These are phyloP conservation scores for Populus simonii DNA, from an alignment of 345 rosid species.

Conservation along the genomic window DNA sequence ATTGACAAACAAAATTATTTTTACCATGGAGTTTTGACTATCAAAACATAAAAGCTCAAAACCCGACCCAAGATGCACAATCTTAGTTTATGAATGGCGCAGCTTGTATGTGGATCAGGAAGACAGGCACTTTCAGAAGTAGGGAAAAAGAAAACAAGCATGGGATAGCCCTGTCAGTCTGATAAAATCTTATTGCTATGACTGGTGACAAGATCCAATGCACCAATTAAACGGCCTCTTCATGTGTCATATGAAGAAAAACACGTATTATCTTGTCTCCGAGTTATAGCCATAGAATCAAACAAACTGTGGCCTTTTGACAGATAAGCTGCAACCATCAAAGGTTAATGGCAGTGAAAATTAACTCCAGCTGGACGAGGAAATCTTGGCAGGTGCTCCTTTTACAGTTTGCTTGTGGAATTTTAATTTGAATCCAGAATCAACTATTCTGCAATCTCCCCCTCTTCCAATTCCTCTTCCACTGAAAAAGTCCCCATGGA, in stretches of 20 bases:
- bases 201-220: neutral
- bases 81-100: too few relatives aligned
- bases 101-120: neutral
- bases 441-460: conserved; percentile 59
- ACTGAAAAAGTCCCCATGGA: conserved; percentile 11
- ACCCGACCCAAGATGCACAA: too few relatives aligned
- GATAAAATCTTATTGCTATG: too few relatives aligned
- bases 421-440: neutral
- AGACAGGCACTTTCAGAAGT: neutral
- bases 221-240: neutral
- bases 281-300: neutral
- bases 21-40: too few relatives aligned
- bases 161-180: too few relatives aligned
- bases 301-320: neutral
- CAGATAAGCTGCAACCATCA: neutral
- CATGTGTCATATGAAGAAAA: neutral
- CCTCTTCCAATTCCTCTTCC: conserved; percentile 74
- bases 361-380: neutral
- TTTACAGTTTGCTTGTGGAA: neutral
- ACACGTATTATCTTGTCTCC: neutral
- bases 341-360: too few relatives aligned
- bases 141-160: neutral
- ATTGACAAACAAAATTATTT: too few relatives aligned
- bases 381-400: neutral
- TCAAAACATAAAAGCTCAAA: too few relatives aligned